Conservation (phyloP, 2,329 filamentous ascomycete species). For the Apiospora aurea region DNA sequence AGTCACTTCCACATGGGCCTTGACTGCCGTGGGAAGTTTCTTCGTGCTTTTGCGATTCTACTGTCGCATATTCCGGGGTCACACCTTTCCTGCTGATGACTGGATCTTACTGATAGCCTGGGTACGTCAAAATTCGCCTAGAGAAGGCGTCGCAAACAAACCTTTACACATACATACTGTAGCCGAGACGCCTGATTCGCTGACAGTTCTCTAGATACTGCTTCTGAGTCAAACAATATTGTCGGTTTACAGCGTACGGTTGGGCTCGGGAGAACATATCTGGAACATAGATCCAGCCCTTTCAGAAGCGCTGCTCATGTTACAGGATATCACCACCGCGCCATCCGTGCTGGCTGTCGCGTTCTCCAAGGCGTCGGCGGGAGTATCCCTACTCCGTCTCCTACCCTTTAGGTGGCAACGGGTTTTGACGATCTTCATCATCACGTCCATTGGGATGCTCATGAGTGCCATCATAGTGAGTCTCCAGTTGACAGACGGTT, state of each 20-base stretch:
- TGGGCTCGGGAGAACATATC: neutral
- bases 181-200: neutral
- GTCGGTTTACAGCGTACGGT: neutral
- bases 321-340: neutral
- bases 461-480: conserved; percentile 32
- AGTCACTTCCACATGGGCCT: neutral
- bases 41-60: neutral
- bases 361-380: conserved; percentile 43
- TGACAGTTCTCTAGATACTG: neutral
- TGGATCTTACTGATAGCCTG: neutral
- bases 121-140: neutral
- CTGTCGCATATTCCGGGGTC: neutral
- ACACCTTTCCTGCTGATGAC: neutral
- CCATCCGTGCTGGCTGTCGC: conserved; percentile 37
- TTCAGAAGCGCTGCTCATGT: neutral
- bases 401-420: conserved; percentile 28
- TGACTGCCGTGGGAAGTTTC: neutral
- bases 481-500: neutral
- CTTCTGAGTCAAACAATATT: neutral
- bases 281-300: neutral
- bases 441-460: conserved; percentile 35
- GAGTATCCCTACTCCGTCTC: conserved; percentile 40
- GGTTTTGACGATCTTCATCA: conserved; percentile 36
- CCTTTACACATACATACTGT: no score
- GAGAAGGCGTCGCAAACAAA: no score